phyloP scores from a whole-genome alignment of 2,329 filamentous ascomycete species.

The Beauveria sp. region DNA sequence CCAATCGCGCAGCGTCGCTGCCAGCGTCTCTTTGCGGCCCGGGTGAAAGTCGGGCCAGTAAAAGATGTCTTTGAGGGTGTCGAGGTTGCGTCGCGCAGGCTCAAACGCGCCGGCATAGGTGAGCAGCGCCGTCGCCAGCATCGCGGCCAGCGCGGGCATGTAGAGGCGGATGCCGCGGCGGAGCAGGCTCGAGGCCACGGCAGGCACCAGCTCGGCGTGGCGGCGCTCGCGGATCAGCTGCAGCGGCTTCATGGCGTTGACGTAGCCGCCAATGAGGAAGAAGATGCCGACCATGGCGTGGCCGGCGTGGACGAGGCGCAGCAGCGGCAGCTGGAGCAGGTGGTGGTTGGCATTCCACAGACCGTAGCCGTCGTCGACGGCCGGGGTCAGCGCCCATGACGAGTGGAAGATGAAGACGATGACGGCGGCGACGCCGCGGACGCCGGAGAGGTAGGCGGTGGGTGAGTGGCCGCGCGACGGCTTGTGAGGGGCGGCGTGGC shows the following conservation, averaged over 20 bases:
- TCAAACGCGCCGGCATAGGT: neutral
- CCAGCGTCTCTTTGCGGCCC: neutral
- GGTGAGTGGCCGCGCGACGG: neutral
- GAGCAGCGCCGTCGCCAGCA: neutral
- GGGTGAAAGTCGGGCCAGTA: constrained; percentile 6
- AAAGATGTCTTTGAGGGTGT: neutral
- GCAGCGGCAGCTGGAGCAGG: constrained; percentile 9
- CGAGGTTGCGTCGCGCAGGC: neutral
- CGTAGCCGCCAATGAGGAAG: constrained; percentile 13
- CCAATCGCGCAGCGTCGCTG: neutral
- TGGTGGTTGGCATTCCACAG: neutral
- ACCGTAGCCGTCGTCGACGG: constrained; percentile 7
- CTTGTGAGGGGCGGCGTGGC: neutral
- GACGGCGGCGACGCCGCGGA: constrained; percentile 5
- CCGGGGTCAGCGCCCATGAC: neutral
- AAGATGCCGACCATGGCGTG: constrained; percentile 13
- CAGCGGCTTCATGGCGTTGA: constrained; percentile 4
- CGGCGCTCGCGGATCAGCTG: neutral
- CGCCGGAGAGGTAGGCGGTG: neutral
- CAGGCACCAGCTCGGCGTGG: neutral
- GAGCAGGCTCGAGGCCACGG: neutral
- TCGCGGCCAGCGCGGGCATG: neutral
- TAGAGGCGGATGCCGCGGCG: neutral
- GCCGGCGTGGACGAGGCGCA: constrained; percentile 9
- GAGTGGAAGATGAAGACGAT: constrained; percentile 3